These are phyloP conservation scores for Xylaria sp. DNA, from an alignment of 2,329 filamentous ascomycete genomes.

Conservation along the genomic window DNA sequence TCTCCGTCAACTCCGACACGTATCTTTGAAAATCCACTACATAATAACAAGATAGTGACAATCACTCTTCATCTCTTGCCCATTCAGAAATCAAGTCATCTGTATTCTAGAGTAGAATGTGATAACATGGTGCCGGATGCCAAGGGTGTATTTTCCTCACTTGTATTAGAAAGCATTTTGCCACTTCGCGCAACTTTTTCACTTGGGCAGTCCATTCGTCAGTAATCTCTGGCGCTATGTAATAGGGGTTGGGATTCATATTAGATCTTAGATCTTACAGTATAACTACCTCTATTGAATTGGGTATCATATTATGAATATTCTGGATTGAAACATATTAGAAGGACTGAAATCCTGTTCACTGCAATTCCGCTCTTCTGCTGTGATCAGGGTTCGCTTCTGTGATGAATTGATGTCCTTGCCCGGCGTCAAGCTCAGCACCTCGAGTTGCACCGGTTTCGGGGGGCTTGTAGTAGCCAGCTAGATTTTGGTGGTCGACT, in stretches of 20 bases:
- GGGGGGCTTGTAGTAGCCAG: conserved; percentile 15
- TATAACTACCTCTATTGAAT: conserved; percentile 4
- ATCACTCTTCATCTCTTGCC: too few relatives aligned
- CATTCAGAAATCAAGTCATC: too few relatives aligned
- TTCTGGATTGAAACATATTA: background rate
- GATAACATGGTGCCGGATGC: too few relatives aligned
- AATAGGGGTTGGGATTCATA: background rate
- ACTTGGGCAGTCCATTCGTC: too few relatives aligned
- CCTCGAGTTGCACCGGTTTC: conserved; percentile 5
- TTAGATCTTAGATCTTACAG: background rate
- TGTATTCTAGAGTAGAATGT: too few relatives aligned
- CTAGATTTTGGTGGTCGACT: conserved; percentile 6
- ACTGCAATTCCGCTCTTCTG: conserved; percentile 18
- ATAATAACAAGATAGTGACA: too few relatives aligned
- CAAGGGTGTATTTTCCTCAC: too few relatives aligned
- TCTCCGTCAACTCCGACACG: too few relatives aligned
- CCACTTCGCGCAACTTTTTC: too few relatives aligned
- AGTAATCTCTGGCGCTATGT: background rate
- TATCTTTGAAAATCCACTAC: too few relatives aligned
- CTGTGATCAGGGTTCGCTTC: conserved; percentile 3
- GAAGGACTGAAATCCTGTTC: background rate
- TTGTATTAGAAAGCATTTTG: too few relatives aligned
- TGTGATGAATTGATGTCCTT: conserved; percentile 15
- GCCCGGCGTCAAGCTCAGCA: conserved; percentile 20
- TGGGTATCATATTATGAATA: conserved; percentile 18